phyloP scores from a whole-genome alignment of 345 rosid genomes.

The Aquilaria sinensis region DNA sequence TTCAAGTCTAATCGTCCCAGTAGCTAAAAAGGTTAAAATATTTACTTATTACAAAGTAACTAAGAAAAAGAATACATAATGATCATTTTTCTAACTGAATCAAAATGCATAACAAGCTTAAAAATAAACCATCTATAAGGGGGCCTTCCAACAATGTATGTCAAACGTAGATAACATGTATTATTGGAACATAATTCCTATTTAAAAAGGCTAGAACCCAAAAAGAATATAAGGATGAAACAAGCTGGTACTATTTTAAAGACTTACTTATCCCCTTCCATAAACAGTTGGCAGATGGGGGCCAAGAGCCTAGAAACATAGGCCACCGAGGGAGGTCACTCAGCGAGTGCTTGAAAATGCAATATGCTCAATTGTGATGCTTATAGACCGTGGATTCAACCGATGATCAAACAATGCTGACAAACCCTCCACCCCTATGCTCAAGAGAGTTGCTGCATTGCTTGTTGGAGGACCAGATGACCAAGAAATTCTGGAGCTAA shows the following conservation, averaged over 20 bases:
- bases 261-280: conserved; percentile 23
- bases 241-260: conserved; percentile 17
- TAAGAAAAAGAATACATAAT: too few relatives aligned
- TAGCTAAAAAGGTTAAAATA: too few relatives aligned
- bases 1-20: too few relatives aligned
- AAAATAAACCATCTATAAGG: too few relatives aligned
- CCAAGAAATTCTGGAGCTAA: conserved; percentile 20
- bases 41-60: too few relatives aligned
- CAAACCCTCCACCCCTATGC: not conserved
- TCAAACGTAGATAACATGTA: too few relatives aligned
- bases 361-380: conserved; percentile 33
- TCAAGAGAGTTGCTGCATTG: conserved; percentile 12
- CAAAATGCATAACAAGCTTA: too few relatives aligned
- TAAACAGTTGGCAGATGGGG: conserved; percentile 18
- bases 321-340: conserved; percentile 24
- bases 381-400: conserved; percentile 29
- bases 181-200: too few relatives aligned
- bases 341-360: conserved; percentile 24
- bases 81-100: too few relatives aligned
- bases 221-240: too few relatives aligned
- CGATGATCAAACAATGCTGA: not conserved
- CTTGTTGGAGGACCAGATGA: conserved; percentile 34
- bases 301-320: not conserved
- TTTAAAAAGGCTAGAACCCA: too few relatives aligned
- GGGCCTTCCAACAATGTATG: too few relatives aligned